Percentiles rank a stretch among this genome's conserved stretches.
Evolutionary conservation across 306 rosid species (phyloP).

Genomic region (Gleditsia sinensis): DNA sequence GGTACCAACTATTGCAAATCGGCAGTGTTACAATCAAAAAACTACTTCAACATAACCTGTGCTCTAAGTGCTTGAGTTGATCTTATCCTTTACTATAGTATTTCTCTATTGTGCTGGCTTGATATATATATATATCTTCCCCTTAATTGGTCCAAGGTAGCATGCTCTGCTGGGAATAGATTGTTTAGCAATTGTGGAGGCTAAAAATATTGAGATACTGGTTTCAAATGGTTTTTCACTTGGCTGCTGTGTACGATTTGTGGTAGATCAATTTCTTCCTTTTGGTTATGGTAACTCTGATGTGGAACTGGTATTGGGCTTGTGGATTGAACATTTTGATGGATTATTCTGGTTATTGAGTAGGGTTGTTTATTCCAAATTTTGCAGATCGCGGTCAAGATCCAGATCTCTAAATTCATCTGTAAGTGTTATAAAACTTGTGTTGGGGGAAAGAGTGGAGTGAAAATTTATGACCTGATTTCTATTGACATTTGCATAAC

Average conservation of each 20-base stretch:
- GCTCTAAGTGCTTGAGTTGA: conserved; percentile 37
- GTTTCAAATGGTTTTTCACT: conserved; percentile 38
- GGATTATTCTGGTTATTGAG: conserved; percentile 35
- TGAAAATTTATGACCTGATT: background rate
- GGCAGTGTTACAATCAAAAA: conserved; percentile 33
- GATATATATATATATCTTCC: conserved; percentile 29
- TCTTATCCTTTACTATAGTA: conserved; percentile 39
- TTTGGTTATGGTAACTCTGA: conserved; percentile 32
- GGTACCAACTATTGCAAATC: conserved; percentile 35
- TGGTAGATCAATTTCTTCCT: conserved; percentile 39
- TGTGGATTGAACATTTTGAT: background rate
- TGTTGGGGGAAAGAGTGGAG: conserved; percentile 2
- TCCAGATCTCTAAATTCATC: conserved; percentile 57
- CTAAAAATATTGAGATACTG: conserved; percentile 28
- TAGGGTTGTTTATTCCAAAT: conserved; percentile 23
- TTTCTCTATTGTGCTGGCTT: conserved; percentile 32
- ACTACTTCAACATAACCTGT: conserved; percentile 26
- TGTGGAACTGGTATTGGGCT: conserved; percentile 37
- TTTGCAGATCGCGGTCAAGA: conserved; percentile 66
- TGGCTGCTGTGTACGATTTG: conserved; percentile 42
- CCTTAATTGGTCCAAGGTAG: conserved; percentile 28
- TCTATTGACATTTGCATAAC: conserved; percentile 14
- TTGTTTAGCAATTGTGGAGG: conserved; percentile 32
- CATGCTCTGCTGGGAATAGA: conserved; percentile 35
- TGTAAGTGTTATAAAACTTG: conserved; percentile 47